These are phyloP conservation scores for Monocercomonoides exilis DNA, from an alignment of 78 protist genomes.

Conservation along the genomic window DNA sequence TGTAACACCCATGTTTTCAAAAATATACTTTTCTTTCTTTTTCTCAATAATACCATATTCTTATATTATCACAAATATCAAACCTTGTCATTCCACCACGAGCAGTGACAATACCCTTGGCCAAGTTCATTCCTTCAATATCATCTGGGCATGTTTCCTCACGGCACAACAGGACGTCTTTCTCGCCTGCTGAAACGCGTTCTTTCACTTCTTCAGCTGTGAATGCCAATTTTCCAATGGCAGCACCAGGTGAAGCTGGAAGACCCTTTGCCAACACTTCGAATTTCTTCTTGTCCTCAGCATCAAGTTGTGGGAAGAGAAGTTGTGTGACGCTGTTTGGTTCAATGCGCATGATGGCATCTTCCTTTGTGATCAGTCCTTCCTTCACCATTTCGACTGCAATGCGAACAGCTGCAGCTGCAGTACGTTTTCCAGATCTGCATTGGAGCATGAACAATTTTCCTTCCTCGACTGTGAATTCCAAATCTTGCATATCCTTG, in stretches of 20 bases:
- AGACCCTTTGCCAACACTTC: slow-evolving; percentile 43
- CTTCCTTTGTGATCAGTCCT: slow-evolving; percentile 54
- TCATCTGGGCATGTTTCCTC: slow-evolving; percentile 72
- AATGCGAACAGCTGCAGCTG: slow-evolving; percentile 42
- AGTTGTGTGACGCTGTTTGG: slow-evolving; percentile 22
- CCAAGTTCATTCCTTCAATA: slow-evolving; percentile 54
- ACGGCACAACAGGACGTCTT: slow-evolving; percentile 48
- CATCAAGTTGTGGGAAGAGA: slow-evolving; percentile 15
- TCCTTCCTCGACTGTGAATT: slow-evolving; percentile 66
- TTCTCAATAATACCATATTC: too few species aligned
- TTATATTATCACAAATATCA: too few species aligned
- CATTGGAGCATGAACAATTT: slow-evolving; percentile 67
- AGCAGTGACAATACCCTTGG: slow-evolving; percentile 58
- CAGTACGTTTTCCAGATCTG: slow-evolving; percentile 57
- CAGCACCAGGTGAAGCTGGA: slow-evolving; percentile 63
- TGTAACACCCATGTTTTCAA: too few species aligned
- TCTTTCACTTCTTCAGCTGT: slow-evolving; percentile 26
- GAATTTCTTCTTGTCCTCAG: neutral
- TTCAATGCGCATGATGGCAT: slow-evolving; percentile 50
- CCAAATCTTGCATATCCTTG: slow-evolving; percentile 61
- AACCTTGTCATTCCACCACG: slow-evolving; percentile 10
- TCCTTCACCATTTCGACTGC: slow-evolving; percentile 67
- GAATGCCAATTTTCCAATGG: slow-evolving; percentile 41
- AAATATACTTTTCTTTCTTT: too few species aligned
- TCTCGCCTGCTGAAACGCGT: slow-evolving; percentile 19